Percentiles rank a stretch among this genome's conserved stretches.
These are phyloP conservation scores for Arthonia radiata DNA, from an alignment of 495 filamentous ascomycete genomes.

Conservation along the genomic window DNA sequence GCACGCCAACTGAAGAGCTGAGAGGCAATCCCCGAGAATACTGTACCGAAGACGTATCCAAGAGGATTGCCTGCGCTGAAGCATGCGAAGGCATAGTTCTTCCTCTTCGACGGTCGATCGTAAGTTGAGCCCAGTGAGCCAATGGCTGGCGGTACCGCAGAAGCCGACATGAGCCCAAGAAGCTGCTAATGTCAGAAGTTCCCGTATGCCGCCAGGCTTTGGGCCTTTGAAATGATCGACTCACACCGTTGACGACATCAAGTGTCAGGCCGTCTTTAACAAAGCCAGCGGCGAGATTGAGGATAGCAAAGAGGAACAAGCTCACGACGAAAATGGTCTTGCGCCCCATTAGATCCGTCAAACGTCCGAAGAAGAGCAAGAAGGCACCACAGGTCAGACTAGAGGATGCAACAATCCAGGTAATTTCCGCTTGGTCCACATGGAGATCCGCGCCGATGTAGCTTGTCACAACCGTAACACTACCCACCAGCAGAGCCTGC, in stretches of 20 bases:
- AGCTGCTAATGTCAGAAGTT: too few relatives aligned
- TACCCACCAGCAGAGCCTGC: constrained; percentile 31
- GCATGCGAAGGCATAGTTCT: constrained; percentile 42
- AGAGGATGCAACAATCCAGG: constrained; percentile 43
- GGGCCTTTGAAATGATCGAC: too few relatives aligned
- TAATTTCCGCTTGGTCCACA: constrained; percentile 45
- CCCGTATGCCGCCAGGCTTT: too few relatives aligned
- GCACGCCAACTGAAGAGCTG: constrained; percentile 45
- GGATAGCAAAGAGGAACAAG: constrained; percentile 35
- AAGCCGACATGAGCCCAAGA: constrained; percentile 37
- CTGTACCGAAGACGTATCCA: constrained; percentile 41
- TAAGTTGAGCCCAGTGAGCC: constrained; percentile 44
- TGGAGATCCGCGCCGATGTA: constrained; percentile 33
- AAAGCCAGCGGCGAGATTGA: constrained; percentile 32
- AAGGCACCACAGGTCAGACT: constrained; percentile 47
- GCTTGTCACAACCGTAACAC: constrained; percentile 34
- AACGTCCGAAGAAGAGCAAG: constrained; percentile 44
- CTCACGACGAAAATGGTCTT: constrained; percentile 40
- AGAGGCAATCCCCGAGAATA: constrained; percentile 39
- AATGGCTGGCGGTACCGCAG: constrained; percentile 40
- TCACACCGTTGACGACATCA: constrained; percentile 35
- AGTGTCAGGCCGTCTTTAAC: constrained; percentile 35
- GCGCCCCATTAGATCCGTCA: constrained; percentile 53
- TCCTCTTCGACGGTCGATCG: constrained; percentile 29
- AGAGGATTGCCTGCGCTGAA: constrained; percentile 46